phyloP scores from a whole-genome alignment of 1,284 basidiomycete genomes.

The Sanghuangporus baumii region DNA sequence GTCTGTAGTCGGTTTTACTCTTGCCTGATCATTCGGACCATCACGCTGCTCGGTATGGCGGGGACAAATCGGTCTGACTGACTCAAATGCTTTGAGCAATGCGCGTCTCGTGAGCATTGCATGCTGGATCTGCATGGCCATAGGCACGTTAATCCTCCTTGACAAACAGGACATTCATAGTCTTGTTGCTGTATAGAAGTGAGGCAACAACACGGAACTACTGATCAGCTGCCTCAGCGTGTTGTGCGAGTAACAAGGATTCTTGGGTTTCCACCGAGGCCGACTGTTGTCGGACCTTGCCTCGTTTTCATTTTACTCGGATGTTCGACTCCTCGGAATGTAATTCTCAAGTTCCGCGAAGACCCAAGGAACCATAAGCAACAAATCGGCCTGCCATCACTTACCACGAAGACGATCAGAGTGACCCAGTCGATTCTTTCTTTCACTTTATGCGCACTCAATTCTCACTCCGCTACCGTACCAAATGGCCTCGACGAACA shows the following conservation, averaged over 20 bases:
- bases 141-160: not conserved
- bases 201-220: not conserved
- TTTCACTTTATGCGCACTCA: not conserved
- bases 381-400: not conserved
- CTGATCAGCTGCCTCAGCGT: not conserved
- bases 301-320: not conserved
- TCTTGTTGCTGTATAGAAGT: not conserved
- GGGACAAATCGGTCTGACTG: not conserved
- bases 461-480: not conserved
- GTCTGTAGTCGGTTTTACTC: not conserved
- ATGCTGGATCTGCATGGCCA: not conserved
- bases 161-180: not conserved
- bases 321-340: not conserved
- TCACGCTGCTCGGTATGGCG: not conserved
- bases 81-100: not conserved
- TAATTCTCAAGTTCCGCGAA: not conserved
- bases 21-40: not conserved
- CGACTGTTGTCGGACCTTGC: not conserved
- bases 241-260: not conserved
- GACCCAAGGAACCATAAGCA: not conserved
- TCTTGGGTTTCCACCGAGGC: not conserved
- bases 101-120: not conserved
- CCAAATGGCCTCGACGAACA: not conserved
- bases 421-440: not conserved
- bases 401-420: not conserved